Base-by-base conservation (phyloP, 2,329 filamentous ascomycete genomes). In the Claviceps humidiphila region DNA sequence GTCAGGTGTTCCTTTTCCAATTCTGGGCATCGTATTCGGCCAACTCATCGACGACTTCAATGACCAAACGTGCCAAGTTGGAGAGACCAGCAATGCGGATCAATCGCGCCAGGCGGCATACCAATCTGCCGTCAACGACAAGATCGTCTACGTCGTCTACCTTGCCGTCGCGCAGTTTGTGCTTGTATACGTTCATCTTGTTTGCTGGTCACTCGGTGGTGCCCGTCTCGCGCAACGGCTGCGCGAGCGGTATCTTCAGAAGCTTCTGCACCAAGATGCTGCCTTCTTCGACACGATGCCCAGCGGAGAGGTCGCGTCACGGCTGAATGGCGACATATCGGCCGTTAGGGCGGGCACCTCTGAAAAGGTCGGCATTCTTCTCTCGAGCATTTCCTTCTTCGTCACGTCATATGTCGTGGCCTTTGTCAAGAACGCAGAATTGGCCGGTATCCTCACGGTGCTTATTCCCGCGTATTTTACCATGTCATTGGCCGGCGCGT, bases 321-420 rank as follows among this genome's bases (percentile, higher is more conserved):
- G 79, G 14, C 69, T 84, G 22, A 77, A 76, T 58, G 73, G 71
- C 50, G 80, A 83, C 58, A 78, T 82, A 34, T 72, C 78, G 51
- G 74, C 76, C 0, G 77, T 84, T 49, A 78, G 78, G 52, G 72
- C 73, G 0, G 81, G 80, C 17, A 81, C 78, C 0, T 78, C 75
- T 1, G 81, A 84, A 64, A 84, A 84, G 59, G 78, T 82, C 17
- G 80, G 80, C 37, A 74, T 82, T 22, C 14, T 46, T 34, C 42
- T 51, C 7, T 38, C 42, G 13, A 78, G 73, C 44, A 59, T 77
- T 11, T 77, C 77, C 1, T 83, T 81, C 61, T 83, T 83, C 57
- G 62, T 81, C 45, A 78, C 80, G 2, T 82, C 83, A 5, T 51
- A 45, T 37, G 34, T 30, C 26, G 42, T 51, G 20, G 49, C 42